A percentile compares a stretch with the other conserved stretches of the same genome.
These are phyloP conservation scores for Lactarius sanguifluus DNA, from an alignment of 768 basidiomycete species.

Conservation along the genomic window DNA sequence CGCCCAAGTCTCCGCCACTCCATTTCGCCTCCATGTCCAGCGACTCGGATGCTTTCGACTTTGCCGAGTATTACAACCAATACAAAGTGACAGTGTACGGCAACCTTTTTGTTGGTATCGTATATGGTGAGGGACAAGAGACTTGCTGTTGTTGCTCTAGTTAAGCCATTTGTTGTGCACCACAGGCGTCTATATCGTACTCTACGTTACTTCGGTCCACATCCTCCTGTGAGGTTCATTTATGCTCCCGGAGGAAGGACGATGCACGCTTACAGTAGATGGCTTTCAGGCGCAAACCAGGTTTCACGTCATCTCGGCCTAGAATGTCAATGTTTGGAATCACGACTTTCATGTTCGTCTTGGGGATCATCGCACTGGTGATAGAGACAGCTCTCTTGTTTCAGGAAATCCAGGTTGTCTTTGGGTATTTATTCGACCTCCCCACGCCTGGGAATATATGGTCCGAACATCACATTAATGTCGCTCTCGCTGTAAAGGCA, in stretches of 20 bases:
- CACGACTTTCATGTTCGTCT: conserved; percentile 2
- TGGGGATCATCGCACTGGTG: background rate
- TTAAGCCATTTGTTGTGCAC: background rate
- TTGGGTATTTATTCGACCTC: too few species aligned
- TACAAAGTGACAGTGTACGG: background rate
- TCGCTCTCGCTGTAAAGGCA: background rate
- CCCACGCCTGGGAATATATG: background rate
- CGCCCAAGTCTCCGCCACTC: too few species aligned
- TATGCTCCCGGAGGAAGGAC: background rate
- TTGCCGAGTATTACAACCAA: background rate
- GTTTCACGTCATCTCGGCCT: background rate
- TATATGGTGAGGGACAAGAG: background rate
- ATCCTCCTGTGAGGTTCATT: conserved; percentile 2
- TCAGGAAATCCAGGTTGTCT: background rate
- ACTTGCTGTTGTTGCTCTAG: background rate
- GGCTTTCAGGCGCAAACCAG: background rate
- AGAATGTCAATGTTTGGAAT: background rate
- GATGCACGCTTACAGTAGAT: background rate
- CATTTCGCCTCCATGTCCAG: background rate
- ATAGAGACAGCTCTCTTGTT: background rate
- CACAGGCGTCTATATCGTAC: background rate
- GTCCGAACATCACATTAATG: background rate
- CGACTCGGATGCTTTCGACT: too few species aligned
- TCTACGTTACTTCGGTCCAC: background rate
- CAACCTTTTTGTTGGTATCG: background rate